Evolutionary conservation across 768 basidiomycete species (phyloP), one percentile per base, ranked within the genome.

Genomic region (Suillus decipiens): DNA sequence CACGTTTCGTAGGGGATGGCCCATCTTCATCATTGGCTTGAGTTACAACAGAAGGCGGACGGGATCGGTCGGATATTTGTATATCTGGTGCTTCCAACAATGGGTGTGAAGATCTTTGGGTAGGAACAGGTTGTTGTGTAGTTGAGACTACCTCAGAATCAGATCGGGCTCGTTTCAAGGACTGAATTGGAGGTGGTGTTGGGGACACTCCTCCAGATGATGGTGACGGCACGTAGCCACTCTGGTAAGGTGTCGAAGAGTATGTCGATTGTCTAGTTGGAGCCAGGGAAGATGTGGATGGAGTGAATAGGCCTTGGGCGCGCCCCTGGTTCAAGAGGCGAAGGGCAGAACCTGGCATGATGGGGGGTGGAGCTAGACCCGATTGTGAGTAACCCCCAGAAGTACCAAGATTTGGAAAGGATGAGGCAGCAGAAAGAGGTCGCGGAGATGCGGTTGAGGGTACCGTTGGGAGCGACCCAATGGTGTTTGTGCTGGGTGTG

Each of bases 331-430:
- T 89, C 51, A 93, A 81, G 50, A 93, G 82, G 60, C 90, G 88
- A 57, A 93, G 86, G 33, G 92, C 92, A 50, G 92, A 93, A 55
- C 92, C 92, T 39, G 92, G 92, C 87, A 92, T 88, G 72, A 93
- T 93, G 47, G 92, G 89, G 36, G 90, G 84, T n/a, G 92, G 88
- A 2, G 89, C 89, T 62, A 93, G 82, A 41, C 77, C 74, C 72
- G 81, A 66, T 81, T 87, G 64, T 81, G 82, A 65, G 69, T 86
- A 86, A 62, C 78, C 78, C 41, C 77, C 79, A 55, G 80, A 60
- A 37, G 65, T 62, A 28, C 74, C 73, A 34, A 86, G 71, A 67
- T 81, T 82, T 56, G 86, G 85, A 72, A 86, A 89, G 50, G 88
- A 88, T 22, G 89, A 86, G 10, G 89, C 83, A 47, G 88, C 84